phyloP scores from a whole-genome alignment of 2,329 filamentous ascomycete genomes.

The Colletotrichum gloeosporioides region DNA sequence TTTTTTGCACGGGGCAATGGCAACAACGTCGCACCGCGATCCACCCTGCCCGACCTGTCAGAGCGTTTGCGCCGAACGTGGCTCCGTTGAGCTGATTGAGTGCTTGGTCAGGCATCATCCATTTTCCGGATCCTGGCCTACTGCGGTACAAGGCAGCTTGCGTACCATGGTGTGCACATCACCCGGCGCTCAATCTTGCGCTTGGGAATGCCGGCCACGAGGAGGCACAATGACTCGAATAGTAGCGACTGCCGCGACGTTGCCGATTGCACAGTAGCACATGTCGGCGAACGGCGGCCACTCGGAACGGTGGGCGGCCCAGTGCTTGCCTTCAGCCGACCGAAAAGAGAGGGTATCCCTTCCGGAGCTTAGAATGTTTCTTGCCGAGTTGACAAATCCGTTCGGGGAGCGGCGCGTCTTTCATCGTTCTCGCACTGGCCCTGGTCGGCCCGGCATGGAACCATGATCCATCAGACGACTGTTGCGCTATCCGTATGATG shows the following conservation, averaged over 20 bases:
- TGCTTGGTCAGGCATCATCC: slow-evolving; percentile 12
- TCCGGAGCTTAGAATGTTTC: background rate
- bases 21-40: slow-evolving; percentile 5
- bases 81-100: background rate
- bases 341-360: background rate
- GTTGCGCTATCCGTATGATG: background rate
- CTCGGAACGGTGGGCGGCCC: background rate
- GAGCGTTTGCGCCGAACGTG: slow-evolving; percentile 10
- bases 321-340: background rate
- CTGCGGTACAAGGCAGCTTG: background rate
- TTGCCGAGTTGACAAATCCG: background rate
- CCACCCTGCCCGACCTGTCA: slow-evolving; percentile 8
- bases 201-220: background rate
- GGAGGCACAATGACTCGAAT: background rate
- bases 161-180: background rate
- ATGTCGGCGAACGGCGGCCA: background rate
- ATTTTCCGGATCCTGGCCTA: background rate
- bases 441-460: background rate
- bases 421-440: background rate
- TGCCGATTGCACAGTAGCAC: background rate
- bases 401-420: background rate
- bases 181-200: background rate
- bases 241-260: background rate
- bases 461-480: slow-evolving; percentile 7
- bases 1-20: background rate